These are phyloP conservation scores for Cadophora malorum DNA, from an alignment of 2,329 filamentous ascomycete species.

Conservation along the genomic window DNA sequence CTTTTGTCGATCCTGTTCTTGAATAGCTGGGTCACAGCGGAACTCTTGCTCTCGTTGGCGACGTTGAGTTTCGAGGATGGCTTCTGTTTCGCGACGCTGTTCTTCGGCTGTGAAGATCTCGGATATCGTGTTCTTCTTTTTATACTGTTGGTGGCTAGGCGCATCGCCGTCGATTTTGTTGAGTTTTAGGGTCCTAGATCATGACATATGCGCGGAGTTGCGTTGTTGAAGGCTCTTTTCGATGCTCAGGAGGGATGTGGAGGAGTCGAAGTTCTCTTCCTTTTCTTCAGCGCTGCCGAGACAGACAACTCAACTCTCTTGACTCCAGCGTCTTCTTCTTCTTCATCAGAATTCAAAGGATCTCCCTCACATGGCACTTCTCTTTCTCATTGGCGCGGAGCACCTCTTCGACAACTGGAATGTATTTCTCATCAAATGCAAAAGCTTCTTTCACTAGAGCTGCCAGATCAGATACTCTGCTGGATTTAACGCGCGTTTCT, in stretches of 20 bases:
- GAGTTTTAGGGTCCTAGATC: too few species aligned
- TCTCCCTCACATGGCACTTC: conserved; percentile 2
- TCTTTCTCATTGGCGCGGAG: conserved; percentile 7
- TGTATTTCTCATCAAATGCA: background rate
- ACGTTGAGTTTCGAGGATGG: background rate
- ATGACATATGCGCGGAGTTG: too few species aligned
- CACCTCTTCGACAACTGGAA: background rate
- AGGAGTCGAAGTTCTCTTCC: background rate
- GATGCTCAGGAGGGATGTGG: too few species aligned
- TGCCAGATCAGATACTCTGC: background rate
- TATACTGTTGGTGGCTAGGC: background rate
- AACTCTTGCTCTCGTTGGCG: background rate
- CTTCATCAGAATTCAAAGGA: background rate
- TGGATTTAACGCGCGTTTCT: background rate
- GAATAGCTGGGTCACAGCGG: background rate
- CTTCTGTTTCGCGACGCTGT: background rate
- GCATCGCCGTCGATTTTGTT: too few species aligned
- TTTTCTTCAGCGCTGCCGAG: background rate
- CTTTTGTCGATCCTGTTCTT: background rate
- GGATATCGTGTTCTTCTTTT: background rate
- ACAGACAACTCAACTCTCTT: background rate
- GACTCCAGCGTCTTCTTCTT: background rate
- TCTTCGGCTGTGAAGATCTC: background rate
- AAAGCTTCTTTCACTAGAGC: background rate
- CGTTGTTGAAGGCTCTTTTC: too few species aligned